Conservation (phyloP, 2,329 filamentous ascomycete genomes). For the Lasiodiplodia gonubiensis region DNA sequence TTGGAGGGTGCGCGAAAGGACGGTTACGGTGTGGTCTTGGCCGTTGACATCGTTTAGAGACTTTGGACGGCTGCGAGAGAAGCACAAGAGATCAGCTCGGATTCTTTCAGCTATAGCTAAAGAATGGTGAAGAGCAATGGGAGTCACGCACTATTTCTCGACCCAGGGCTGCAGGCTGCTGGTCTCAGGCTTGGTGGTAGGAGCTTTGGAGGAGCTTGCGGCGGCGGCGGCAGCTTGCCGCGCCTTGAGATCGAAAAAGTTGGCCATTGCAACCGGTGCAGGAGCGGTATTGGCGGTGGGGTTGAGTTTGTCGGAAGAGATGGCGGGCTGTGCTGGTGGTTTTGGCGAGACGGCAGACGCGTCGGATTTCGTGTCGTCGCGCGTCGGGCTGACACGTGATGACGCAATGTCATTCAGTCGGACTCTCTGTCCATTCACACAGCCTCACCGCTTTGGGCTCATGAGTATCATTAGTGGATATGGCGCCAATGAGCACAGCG, state of each 20-base stretch:
- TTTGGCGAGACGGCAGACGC: constrained; percentile 14
- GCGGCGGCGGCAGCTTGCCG: constrained; percentile 76
- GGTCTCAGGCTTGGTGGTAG: constrained; percentile 65
- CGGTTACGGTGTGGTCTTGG: constrained; percentile 94
- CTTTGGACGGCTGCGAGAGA: constrained; percentile 78
- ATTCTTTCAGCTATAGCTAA: too few relatives aligned
- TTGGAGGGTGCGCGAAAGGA: constrained; percentile 90
- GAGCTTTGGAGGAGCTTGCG: constrained; percentile 69
- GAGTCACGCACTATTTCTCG: constrained; percentile 83
- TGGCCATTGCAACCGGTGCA: constrained; percentile 66
- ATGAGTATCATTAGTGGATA: too few relatives aligned
- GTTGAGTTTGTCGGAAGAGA: not conserved
- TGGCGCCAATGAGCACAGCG: too few relatives aligned
- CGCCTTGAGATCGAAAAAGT: constrained; percentile 95
- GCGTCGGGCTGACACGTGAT: constrained; percentile 24
- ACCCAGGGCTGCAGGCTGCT: constrained; percentile 89
- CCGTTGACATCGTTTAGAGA: constrained; percentile 93
- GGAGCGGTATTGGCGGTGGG: not conserved
- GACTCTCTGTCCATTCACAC: not conserved
- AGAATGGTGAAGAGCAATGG: not conserved
- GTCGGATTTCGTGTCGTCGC: constrained; percentile 15
- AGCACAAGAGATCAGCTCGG: not conserved
- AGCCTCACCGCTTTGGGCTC: too few relatives aligned
- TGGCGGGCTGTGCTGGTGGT: not conserved
- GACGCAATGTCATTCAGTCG: constrained; percentile 3